These are phyloP conservation scores for Seiridium cupressi DNA, from an alignment of 2,329 filamentous ascomycete genomes.

Conservation along the genomic window DNA sequence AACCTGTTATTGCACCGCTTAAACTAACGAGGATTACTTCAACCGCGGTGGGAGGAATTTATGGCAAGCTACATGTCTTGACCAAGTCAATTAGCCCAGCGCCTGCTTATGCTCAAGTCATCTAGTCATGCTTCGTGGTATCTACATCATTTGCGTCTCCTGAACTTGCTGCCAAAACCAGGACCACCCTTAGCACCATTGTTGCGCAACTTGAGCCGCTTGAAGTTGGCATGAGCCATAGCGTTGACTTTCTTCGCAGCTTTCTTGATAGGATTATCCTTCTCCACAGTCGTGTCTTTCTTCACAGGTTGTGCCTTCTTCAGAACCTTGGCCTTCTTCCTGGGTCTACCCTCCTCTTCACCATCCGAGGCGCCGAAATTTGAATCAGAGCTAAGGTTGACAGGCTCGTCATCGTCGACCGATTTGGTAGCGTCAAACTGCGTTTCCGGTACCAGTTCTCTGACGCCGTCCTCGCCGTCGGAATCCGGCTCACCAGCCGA, in stretches of 20 bases:
- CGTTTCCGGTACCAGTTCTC: constrained; percentile 37
- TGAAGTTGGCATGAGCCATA: constrained; percentile 65
- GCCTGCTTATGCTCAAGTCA: background rate
- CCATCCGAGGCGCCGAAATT: constrained; percentile 35
- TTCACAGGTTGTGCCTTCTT: constrained; percentile 30
- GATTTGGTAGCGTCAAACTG: constrained; percentile 26
- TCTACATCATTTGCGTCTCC: constrained; percentile 39
- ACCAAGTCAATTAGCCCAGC: background rate
- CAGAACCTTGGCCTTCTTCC: constrained; percentile 18
- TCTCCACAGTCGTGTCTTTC: constrained; percentile 24
- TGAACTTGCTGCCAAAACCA: constrained; percentile 56
- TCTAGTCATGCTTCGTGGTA: background rate
- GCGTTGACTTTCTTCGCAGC: constrained; percentile 60
- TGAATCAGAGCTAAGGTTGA: constrained; percentile 35
- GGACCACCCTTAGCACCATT: constrained; percentile 61
- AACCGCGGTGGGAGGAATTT: too few species aligned
- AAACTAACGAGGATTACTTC: too few species aligned
- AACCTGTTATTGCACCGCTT: too few species aligned
- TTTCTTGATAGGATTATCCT: constrained; percentile 48
- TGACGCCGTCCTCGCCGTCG: constrained; percentile 31
- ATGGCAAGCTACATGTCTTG: too few species aligned
- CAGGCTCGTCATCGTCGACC: constrained; percentile 26
- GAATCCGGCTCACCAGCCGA: constrained; percentile 28
- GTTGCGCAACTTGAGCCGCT: constrained; percentile 62
- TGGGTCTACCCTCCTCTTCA: constrained; percentile 29